Percentiles rank a stretch among this genome's conserved stretches.
phyloP scores from a whole-genome alignment of 1,284 basidiomycete genomes.

The Trametes pubescens region DNA sequence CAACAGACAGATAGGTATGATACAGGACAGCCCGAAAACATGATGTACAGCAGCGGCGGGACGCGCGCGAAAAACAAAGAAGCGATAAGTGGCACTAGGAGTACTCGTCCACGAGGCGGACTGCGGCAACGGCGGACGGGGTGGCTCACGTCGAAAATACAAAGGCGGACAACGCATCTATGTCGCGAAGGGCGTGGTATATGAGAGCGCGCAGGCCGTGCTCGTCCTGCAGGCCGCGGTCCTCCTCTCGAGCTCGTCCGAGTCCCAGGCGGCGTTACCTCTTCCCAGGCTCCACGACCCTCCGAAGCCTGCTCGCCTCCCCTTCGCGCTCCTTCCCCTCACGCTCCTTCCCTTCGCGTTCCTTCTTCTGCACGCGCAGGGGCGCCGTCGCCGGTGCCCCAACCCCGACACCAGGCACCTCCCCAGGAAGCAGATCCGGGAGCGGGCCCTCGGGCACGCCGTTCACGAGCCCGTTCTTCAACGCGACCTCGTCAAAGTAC shows the following conservation, averaged over 20 bases:
- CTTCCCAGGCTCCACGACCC: neutral
- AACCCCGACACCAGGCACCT: neutral
- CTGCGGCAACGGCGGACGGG: neutral
- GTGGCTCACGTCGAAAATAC: constrained; percentile 1
- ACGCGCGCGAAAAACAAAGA: neutral
- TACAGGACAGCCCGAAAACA: neutral
- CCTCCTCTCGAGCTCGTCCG: too few species aligned
- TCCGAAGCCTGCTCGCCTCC: too few species aligned
- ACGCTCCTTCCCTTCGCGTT: neutral
- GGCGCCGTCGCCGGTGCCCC: neutral
- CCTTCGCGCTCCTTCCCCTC: neutral
- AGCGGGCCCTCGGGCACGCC: neutral
- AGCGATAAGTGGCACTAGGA: neutral
- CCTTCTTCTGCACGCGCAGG: constrained; percentile 4
- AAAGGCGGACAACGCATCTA: constrained; percentile 10
- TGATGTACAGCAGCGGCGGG: neutral
- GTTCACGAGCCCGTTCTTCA: neutral
- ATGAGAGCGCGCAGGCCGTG: neutral
- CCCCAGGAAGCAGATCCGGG: neutral
- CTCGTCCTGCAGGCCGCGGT: neutral
- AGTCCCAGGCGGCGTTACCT: too few species aligned
- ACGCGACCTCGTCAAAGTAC: neutral
- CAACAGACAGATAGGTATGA: neutral
- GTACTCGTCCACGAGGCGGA: neutral
- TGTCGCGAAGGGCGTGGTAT: neutral